These are phyloP conservation scores for Trichoderma sp. DNA, from an alignment of 2,329 filamentous ascomycete genomes.

Conservation along the genomic window DNA sequence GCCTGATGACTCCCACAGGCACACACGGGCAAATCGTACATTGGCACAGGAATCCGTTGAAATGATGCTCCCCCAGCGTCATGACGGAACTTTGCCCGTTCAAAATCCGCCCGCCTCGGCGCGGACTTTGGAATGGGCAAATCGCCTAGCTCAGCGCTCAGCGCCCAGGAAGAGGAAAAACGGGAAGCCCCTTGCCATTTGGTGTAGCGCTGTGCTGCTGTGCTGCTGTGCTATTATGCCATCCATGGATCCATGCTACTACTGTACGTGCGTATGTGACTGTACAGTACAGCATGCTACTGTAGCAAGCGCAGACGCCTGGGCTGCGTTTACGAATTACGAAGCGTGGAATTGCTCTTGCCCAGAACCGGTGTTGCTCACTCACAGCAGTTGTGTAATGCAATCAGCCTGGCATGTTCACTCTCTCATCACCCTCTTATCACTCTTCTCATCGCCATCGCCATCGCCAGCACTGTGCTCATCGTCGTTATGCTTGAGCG, in stretches of 20 bases:
- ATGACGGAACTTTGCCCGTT: not conserved
- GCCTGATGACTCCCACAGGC: not conserved
- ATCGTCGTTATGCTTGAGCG: not conserved
- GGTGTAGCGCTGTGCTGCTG: not conserved
- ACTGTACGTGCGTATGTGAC: too few relatives aligned
- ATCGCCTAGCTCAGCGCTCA: not conserved
- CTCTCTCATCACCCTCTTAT: not conserved
- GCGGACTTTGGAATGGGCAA: slow-evolving; percentile 12
- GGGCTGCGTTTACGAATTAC: not conserved
- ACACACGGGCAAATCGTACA: not conserved
- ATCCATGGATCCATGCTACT: too few relatives aligned
- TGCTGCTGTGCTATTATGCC: not conserved
- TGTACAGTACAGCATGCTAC: too few relatives aligned
- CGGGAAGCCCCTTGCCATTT: slow-evolving; percentile 7
- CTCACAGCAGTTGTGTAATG: not conserved
- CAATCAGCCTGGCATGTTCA: not conserved
- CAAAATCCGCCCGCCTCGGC: slow-evolving; percentile 15
- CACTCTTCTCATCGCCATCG: too few relatives aligned
- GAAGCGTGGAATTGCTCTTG: not conserved
- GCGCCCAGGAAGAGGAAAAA: not conserved
- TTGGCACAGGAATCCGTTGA: not conserved
- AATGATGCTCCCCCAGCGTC: not conserved
- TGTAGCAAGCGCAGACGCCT: not conserved
- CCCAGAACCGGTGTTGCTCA: not conserved
- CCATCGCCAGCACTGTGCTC: not conserved